phyloP scores from a whole-genome alignment of 192 early-diverging fungal genomes.

The Neocallimastix lanati region DNA sequence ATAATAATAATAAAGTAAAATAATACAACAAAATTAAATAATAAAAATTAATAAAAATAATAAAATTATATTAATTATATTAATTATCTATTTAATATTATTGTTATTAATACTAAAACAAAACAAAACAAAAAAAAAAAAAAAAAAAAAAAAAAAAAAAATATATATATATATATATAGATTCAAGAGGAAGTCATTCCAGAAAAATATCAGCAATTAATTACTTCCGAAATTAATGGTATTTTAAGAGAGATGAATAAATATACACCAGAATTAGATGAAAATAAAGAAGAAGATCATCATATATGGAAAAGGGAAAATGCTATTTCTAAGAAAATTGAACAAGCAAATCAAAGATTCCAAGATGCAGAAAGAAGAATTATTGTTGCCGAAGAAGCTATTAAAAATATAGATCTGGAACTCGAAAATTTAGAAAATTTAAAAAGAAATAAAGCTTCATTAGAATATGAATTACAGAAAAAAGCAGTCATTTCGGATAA shows the following conservation, averaged over 20 bases:
- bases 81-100: too few relatives aligned
- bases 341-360: not conserved
- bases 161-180: too few relatives aligned
- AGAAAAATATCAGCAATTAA: slow-evolving; percentile 50
- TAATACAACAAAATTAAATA: too few relatives aligned
- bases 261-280: slow-evolving; percentile 24
- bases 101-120: too few relatives aligned
- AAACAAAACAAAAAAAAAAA: too few relatives aligned
- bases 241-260: slow-evolving; percentile 57
- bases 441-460: not conserved
- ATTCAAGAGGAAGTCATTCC: slow-evolving; percentile 63
- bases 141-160: too few relatives aligned
- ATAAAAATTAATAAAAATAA: too few relatives aligned
- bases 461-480: not conserved
- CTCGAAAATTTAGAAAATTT: not conserved
- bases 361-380: not conserved
- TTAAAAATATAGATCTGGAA: not conserved
- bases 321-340: not conserved
- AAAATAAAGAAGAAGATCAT: slow-evolving; percentile 38
- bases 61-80: too few relatives aligned
- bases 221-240: slow-evolving; percentile 66
- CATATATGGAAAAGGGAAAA: not conserved
- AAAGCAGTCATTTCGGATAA: not conserved
- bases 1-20: too few relatives aligned
- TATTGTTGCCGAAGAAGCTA: not conserved